Evolutionary conservation across 305 asterid genomes (phyloP), one percentile per base, ranked within the genome.

Genomic region (Fraxinus xanthoxyloides): DNA sequence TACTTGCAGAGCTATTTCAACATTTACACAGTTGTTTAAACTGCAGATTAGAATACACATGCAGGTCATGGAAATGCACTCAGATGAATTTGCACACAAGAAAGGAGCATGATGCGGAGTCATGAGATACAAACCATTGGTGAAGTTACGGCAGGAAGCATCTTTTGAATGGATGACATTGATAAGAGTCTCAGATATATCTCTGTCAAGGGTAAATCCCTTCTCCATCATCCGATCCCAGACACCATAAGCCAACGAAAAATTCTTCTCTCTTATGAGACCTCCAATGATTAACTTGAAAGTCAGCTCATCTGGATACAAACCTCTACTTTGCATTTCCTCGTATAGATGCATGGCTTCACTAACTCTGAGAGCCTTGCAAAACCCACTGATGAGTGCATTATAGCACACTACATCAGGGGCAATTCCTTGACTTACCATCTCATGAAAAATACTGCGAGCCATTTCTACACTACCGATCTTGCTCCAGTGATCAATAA

Each of bases 171-270:
- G 89, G 82, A 92, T 89, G 76, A 93, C 91, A 59, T 85, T 85
- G 38, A 92, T 88, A 77, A 95, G 93, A 81, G 89, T 83, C 84
- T 90, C 90, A 4, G 98, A 93, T 79, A 93, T 85, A 90, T 92
- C 92, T 83, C 89, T 87, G 76, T 95, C 97, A 82, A 94, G 98
- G 7, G 98, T 91, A 87, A 91, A 94, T 51, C 99, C 99, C 87
- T 87, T 92, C 87, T 89, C 97, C 98, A 95, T 93, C 98, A 95
- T 94, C 76, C 87, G 92, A 86, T 93, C 98, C 99, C 99, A 95
- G 65, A 94, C 84, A 34, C 90, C 87, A 89, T 94, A 90, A 77
- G 98, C 99, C 89, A 85, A 79, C 59, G 93, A 80, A 81, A 89
- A 83, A 82, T 90, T 91, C 75, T 88, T 92, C 85, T 92, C 97